Conservation (phyloP, 306 rosid genomes). For the Oemleria cerasiformis region DNA sequence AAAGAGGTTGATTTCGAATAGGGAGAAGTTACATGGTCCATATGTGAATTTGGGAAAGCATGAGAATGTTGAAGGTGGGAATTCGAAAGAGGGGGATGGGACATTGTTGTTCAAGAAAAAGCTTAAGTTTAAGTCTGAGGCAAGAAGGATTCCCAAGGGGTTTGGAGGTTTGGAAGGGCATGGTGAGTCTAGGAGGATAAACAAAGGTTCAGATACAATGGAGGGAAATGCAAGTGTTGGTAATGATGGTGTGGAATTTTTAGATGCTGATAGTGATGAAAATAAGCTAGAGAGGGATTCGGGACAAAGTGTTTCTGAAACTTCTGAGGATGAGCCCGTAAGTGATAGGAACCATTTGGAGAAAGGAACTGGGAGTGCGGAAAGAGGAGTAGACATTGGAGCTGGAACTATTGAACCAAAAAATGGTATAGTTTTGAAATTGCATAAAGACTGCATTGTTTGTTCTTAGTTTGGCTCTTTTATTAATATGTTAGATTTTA, state of each 20-base stretch:
- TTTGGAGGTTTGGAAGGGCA: slow-evolving; percentile 41
- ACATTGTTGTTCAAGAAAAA: slow-evolving; percentile 49
- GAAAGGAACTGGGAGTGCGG: slow-evolving; percentile 16
- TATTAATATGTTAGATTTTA: slow-evolving; percentile 41
- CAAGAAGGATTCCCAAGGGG: slow-evolving; percentile 50
- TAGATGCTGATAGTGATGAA: slow-evolving; percentile 16
- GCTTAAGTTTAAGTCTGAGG: slow-evolving; percentile 40
- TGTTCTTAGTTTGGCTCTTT: slow-evolving; percentile 15
- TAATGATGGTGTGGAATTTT: slow-evolving; percentile 15
- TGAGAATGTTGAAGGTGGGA: slow-evolving; percentile 28
- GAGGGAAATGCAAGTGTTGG: slow-evolving; percentile 28
- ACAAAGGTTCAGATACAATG: slow-evolving; percentile 16
- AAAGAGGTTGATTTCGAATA: slow-evolving; percentile 38
- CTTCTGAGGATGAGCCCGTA: slow-evolving; percentile 11
- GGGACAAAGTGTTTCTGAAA: slow-evolving; percentile 19
- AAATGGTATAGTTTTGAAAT: slow-evolving; percentile 53
- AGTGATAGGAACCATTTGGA: slow-evolving; percentile 31
- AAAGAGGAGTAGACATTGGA: slow-evolving; percentile 25
- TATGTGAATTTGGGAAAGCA: slow-evolving; percentile 27
- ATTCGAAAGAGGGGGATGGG: slow-evolving; percentile 33
- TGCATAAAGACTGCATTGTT: not conserved
- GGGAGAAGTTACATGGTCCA: slow-evolving; percentile 32
- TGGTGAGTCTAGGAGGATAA: slow-evolving; percentile 24
- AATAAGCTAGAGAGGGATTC: slow-evolving; percentile 19
- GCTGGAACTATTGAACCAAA: slow-evolving; percentile 20